phyloP scores from a whole-genome alignment of 345 rosid genomes.

The Boechera stricta region DNA sequence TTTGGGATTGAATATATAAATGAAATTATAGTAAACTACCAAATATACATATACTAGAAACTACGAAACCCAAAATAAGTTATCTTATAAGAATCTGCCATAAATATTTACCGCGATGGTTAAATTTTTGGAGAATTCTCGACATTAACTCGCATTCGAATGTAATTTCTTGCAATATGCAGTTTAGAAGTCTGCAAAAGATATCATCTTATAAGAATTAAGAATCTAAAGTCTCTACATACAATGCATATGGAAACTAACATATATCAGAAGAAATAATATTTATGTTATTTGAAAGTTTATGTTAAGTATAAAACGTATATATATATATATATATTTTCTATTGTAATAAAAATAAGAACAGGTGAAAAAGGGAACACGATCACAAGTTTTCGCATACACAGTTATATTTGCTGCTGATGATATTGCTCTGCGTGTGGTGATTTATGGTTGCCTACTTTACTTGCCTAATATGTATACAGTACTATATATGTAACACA shows the following conservation, averaged over 20 bases:
- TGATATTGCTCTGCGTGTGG: slow-evolving; percentile 17
- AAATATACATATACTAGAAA: neutral
- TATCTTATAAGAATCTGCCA: neutral
- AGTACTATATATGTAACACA: slow-evolving; percentile 2
- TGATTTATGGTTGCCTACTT: slow-evolving; percentile 21
- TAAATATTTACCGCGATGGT: neutral
- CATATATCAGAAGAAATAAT: neutral
- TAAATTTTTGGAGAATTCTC: neutral
- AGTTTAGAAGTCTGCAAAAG: neutral
- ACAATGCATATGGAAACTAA: neutral
- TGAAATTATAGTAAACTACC: neutral
- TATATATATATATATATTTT: neutral
- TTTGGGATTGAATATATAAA: neutral
- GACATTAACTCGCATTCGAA: neutral
- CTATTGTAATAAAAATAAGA: slow-evolving; percentile 8
- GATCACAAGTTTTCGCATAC: slow-evolving; percentile 36
- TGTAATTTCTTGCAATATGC: neutral
- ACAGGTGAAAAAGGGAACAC: slow-evolving; percentile 27
- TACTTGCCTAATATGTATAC: slow-evolving; percentile 12
- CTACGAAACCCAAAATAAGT: neutral
- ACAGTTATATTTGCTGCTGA: slow-evolving; percentile 31
- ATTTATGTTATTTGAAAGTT: neutral
- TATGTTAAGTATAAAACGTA: neutral
- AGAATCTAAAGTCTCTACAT: neutral
- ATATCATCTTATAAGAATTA: neutral